Evolutionary conservation across 192 early-diverging fungal species (phyloP).

Genomic region (Phlyctochytrium arcticum): DNA sequence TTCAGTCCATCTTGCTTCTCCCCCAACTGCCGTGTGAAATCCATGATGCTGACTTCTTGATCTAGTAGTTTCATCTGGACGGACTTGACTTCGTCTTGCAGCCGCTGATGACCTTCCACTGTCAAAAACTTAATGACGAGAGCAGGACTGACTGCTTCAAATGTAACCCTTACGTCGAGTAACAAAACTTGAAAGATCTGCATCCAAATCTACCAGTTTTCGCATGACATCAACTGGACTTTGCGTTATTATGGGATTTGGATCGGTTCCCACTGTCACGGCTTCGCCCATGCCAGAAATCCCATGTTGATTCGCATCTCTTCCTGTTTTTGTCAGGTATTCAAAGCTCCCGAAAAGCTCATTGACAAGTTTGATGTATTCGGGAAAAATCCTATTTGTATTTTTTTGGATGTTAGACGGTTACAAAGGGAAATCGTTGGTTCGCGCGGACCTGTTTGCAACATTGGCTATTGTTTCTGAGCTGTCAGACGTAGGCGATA

Average conservation of each 20-base stretch:
- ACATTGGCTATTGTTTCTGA: neutral
- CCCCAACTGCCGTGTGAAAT: neutral
- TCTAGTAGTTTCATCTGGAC: slow-evolving; percentile 8
- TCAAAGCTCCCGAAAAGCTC: slow-evolving; percentile 13
- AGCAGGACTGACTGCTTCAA: neutral
- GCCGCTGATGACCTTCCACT: slow-evolving; percentile 18
- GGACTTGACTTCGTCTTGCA: neutral
- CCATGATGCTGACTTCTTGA: slow-evolving; percentile 9
- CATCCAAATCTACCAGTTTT: slow-evolving; percentile 10
- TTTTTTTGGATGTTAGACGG: no score
- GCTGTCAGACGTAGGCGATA: no score
- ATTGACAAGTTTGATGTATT: neutral
- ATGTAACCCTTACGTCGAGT: slow-evolving; percentile 3
- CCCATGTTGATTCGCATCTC: no score
- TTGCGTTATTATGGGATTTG: neutral
- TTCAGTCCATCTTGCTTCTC: neutral
- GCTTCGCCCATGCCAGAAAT: no score
- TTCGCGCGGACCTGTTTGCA: slow-evolving; percentile 10
- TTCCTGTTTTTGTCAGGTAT: neutral
- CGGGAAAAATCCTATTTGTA: slow-evolving; percentile 8
- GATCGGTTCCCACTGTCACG: no score
- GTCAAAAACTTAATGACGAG: neutral
- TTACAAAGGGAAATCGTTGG: no score
- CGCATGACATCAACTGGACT: slow-evolving; percentile 2
- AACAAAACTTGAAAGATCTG: neutral